Base-by-base conservation (phyloP, 2,329 filamentous ascomycete species). In the Aspergillus spinulosporus region DNA sequence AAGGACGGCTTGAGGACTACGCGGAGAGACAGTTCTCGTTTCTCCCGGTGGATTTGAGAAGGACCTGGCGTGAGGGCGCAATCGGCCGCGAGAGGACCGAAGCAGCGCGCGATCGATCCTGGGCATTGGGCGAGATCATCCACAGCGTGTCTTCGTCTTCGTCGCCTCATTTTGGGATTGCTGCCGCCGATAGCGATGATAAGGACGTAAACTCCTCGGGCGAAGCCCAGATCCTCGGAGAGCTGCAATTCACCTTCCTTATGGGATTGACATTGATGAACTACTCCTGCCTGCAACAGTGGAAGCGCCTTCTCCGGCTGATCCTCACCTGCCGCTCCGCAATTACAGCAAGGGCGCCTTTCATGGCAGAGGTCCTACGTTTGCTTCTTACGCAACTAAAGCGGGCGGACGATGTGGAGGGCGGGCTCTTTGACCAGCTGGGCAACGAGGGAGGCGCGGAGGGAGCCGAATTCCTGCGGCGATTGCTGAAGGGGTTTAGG, bases 201-300 rank as follows among this genome's bases (percentile, higher is more conserved):
- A n/a, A n/a, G n/a, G n/a, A n/a, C n/a, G n/a, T 28, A 28, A 28
- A 28, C 26, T 4, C 26, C 26, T 28, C 4, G 1, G 71, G 73
- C 7, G 75, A 77, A 58, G 52, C 57, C 5, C 70, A 78, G 42
- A 51, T 81, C 2, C 67, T 87, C 11, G 85, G 83, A 12, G 85
- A 87, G 64, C 64, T 87, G 53, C 83, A 87, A 61, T 84, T 87
- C 64, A 78, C 78, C 32, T 87, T 87, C 62, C 69, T 87, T 7
- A 86, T 84, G 81, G 76, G 84, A 2, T 65, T 87, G 57, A 85
- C 83, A 4, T 73, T 87, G 59, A 85, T 85, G 74, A 88, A 87
- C 66, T 86, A 82, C 66, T 86, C 84, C 2, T 87, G 84, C 64
- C 72, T 87, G 3, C 83, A 87, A 66, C 84, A 87, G 66, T 88